Percentiles rank a stretch among this genome's conserved stretches.
Conservation (phyloP, 179 eudicot species). For the Actinidia polygama region DNA sequence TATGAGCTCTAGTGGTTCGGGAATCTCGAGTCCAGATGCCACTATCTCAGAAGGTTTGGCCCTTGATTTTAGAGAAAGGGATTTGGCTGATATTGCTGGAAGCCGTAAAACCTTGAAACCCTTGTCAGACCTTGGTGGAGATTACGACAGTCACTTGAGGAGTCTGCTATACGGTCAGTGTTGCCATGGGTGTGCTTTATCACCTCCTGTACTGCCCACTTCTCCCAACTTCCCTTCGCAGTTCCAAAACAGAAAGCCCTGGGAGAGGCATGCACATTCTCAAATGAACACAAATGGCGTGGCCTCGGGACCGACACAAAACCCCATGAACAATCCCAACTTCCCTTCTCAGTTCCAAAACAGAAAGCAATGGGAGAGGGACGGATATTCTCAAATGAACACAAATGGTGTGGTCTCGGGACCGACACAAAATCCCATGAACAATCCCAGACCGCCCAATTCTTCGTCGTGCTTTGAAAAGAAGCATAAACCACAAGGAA, state of each 20-base stretch:
- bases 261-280: slow-evolving; percentile 29
- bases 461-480: slow-evolving; percentile 25
- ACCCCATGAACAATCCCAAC: slow-evolving; percentile 12
- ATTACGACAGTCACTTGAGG: slow-evolving; percentile 60
- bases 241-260: slow-evolving; percentile 24
- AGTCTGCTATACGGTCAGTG: slow-evolving; percentile 51
- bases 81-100: slow-evolving; percentile 29
- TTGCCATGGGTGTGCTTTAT: slow-evolving; percentile 35
- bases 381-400: slow-evolving; percentile 21
- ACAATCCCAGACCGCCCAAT: slow-evolving; percentile 8
- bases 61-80: slow-evolving; percentile 35
- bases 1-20: slow-evolving; percentile 24
- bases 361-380: slow-evolving; percentile 30
- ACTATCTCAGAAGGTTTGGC: slow-evolving; percentile 23
- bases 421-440: slow-evolving; percentile 24
- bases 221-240: slow-evolving; percentile 29
- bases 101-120: slow-evolving; percentile 39
- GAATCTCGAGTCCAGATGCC: slow-evolving; percentile 28
- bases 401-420: slow-evolving; percentile 22
- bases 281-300: slow-evolving; percentile 22
- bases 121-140: slow-evolving; percentile 59
- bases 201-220: slow-evolving; percentile 20
- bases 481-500: slow-evolving; percentile 36
- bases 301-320: slow-evolving; percentile 7
- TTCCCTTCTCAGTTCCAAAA: slow-evolving; percentile 31